phyloP scores from a whole-genome alignment of 2,329 filamentous ascomycete species.

The Diatrype stigma region DNA sequence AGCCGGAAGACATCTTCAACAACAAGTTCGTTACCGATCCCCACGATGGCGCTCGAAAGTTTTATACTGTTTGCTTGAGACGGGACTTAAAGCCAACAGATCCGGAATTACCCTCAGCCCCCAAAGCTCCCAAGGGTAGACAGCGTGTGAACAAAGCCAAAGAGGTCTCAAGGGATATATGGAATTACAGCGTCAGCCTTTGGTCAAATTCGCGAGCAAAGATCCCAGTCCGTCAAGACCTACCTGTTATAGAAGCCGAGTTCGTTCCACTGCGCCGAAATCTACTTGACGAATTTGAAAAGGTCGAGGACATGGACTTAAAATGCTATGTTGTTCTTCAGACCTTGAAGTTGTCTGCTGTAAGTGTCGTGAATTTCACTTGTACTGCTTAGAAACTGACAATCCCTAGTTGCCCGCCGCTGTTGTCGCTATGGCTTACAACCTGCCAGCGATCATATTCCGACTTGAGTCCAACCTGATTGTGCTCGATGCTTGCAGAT shows the following conservation, averaged over 20 bases:
- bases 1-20: slow-evolving; percentile 45
- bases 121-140: slow-evolving; percentile 42
- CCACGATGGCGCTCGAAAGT: slow-evolving; percentile 60
- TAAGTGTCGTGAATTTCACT: slow-evolving; percentile 39
- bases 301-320: slow-evolving; percentile 42
- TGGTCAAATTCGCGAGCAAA: slow-evolving; percentile 56
- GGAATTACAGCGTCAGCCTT: slow-evolving; percentile 79
- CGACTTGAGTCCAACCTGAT: slow-evolving; percentile 80
- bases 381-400: slow-evolving; percentile 14
- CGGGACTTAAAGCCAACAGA: slow-evolving; percentile 59
- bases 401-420: slow-evolving; percentile 57
- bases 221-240: slow-evolving; percentile 57
- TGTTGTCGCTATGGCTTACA: slow-evolving; percentile 68
- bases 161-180: slow-evolving; percentile 54
- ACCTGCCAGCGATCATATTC: slow-evolving; percentile 80
- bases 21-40: slow-evolving; percentile 55
- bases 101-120: slow-evolving; percentile 55
- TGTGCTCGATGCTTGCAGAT: slow-evolving; percentile 66
- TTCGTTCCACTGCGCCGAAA: slow-evolving; percentile 76
- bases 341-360: slow-evolving; percentile 70
- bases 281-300: slow-evolving; percentile 65
- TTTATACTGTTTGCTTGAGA: slow-evolving; percentile 51
- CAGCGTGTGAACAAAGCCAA: slow-evolving; percentile 6
- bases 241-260: slow-evolving; percentile 77
- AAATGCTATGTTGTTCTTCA: slow-evolving; percentile 71